Base-by-base conservation (phyloP, 257 asterid genomes). In the Salvia rosmarinus region DNA sequence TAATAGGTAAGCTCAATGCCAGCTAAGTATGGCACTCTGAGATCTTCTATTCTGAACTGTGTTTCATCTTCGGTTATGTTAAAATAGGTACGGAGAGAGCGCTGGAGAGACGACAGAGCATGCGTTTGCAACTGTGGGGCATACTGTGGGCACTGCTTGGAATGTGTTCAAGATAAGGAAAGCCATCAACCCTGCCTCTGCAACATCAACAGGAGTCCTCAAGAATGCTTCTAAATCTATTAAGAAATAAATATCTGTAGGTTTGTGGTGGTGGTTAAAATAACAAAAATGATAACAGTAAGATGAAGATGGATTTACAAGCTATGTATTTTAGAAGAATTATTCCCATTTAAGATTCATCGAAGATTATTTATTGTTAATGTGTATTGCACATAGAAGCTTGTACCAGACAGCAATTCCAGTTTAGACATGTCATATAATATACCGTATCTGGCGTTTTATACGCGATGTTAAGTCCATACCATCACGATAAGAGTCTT, bases 81-180 rank as follows among this genome's bases (percentile, higher is more conserved):
- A 39, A 9, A 20, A 19, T 71, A 91, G 96, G 87, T 92, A 51
- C 35, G 98, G 96, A 58, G 96, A 88, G 73, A 83, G 62, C 69
- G 96, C 96, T 10, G 98, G 96, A 43, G 96, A 88, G 81, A 89
- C 95, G 62, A 88, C 96, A 9, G 90, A 72, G 72, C 92, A 92
- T 59, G 91, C 80, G 2, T 57, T 90, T 14, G 95, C 95, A 56
- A 81, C 92, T 0, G 91, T 85, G 17, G 98, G 98, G 49, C 94
- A 92, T 50, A 71, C 79, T 72, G 83, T 81, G 3, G 88, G 95
- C 5, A 83, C 91, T 13, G 98, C 96, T 44, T 92, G 96, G 96
- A 90, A 90, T 71, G 84, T 92, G 0, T 74, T 90, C 82, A 92
- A 92, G 81, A 85, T 92, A 42, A 70, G 98, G 20, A 92, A 88